Base-by-base conservation (phyloP, 129 eudicot genomes). In the Oenanthe sinensis region DNA sequence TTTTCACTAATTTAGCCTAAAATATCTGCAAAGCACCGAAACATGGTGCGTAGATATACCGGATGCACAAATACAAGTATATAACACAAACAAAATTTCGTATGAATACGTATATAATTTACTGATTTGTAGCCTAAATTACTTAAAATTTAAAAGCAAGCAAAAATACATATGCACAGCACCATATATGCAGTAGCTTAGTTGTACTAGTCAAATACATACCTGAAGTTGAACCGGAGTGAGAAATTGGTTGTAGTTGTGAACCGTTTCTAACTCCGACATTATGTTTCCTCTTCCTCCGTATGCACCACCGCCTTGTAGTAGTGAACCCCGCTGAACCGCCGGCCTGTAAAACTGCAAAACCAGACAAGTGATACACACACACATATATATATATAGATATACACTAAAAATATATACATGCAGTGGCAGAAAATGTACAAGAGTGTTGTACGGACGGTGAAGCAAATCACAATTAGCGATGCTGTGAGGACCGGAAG, bases 201-300 rank as follows among this genome's bases (percentile, higher is more conserved):
- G 30, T 22, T 55, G 24, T 54, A 54, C 0, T 39, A 39, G 42
- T 39, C 42, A 39, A 39, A 39, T 39, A 26, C 43, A 16, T 1
- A 73, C 76, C 76, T 73, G 76, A 73, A 26, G 37, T 22, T 44
- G 76, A 44, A 10, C 76, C 76, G 76, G 76, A 47, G 16, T n/a
- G 52, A 44, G 16, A 73, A 44, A 71, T 71, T 7, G 49, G 13
- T 62, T 26, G 50, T 20, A 17, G 33, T 20, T 71, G 30, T 39
- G 44, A 71, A 19, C 30, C 19, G 75, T 26, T 19, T 19, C 62
- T 5, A 52, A 52, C 19, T 22, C 26, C 26, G 62, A 60, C 68
- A 60, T 28, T 8, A 14, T 60, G 68, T 60, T 60, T 60, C 15
- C 68, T n/a, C 67, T 33, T 43, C 46, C 46, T 8, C 68, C 68